Percentiles rank a stretch among this genome's conserved stretches.
Conservation (phyloP, 176 grass and related monocot genomes). For the Aegilops bicornis region DNA sequence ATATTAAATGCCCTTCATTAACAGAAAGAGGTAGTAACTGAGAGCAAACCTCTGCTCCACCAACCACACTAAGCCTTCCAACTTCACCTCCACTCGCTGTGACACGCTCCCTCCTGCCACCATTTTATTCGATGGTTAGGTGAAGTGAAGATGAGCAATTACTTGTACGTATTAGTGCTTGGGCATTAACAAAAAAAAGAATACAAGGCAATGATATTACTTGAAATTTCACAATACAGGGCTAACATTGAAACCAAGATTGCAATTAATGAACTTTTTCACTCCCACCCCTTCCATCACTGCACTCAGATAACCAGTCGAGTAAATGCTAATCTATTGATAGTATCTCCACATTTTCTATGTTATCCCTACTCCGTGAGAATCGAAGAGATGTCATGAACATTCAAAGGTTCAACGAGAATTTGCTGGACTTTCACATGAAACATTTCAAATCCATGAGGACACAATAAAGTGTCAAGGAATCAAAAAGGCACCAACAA, state of each 20-base stretch:
- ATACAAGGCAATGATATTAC: neutral
- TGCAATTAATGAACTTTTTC: neutral
- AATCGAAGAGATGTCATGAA: neutral
- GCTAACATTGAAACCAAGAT: constrained; percentile 6
- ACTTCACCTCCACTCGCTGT: constrained; percentile 99
- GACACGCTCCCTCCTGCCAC: constrained; percentile 86
- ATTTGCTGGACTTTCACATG: neutral
- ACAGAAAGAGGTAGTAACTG: constrained; percentile 14
- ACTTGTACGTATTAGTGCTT: neutral
- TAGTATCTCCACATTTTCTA: neutral
- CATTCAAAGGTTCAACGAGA: neutral
- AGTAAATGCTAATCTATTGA: constrained; percentile 3
- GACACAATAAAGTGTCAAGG: neutral
- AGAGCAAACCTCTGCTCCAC: constrained; percentile 79
- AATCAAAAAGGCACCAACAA: neutral
- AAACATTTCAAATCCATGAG: neutral
- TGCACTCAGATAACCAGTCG: neutral
- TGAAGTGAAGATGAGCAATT: neutral
- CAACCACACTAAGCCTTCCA: constrained; percentile 92
- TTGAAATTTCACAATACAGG: neutral
- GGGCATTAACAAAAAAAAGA: neutral
- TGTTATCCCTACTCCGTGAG: neutral
- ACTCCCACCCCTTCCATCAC: neutral
- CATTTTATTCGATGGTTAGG: constrained; percentile 19
- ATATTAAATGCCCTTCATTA: neutral